Base-by-base conservation (phyloP, 2,329 filamentous ascomycete species). In the Furcasterigmium furcatum region DNA sequence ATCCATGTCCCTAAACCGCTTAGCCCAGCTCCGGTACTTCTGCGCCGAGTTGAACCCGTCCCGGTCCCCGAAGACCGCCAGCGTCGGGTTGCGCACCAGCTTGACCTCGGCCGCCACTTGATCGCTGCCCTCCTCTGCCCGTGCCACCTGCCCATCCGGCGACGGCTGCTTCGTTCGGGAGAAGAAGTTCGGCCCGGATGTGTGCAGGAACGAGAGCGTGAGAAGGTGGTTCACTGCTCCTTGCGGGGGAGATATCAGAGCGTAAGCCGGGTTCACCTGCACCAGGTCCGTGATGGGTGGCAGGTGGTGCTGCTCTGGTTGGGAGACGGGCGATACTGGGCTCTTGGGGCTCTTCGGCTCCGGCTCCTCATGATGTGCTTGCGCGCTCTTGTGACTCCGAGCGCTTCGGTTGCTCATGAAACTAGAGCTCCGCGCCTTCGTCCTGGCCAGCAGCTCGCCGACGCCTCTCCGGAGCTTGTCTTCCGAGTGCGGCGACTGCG, bases 61-160 rank as follows among this genome's bases (percentile, higher is more conserved):
- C 4, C 77, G 72, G 42, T 85, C 80, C 2, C 91, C 92, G 58
- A 84, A 95, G 0, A 95, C 64, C 1, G 81, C 83, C 27, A 96
- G 62, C 0, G 85, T 85, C 1, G 75, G 73, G 55, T 84, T 74
- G 2, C 66, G 61, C 2, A 79, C 65, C 41, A 88, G 67, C 56
- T 86, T 82, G 43, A 67, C 64, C 46, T 84, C 78, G 2, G 72
- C 70, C 39, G 44, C 30, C 14, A 41, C 40, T 19, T 45, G 38
- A 9, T 49, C 39, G 12, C 9, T 24, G n/a, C 6, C 34, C 48
- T 52, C 54, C 42, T 53, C 53, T 57, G 24, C 9, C 46, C 24
- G 24, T 27, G 24, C 39, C 35, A 38, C 53, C 57, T 38, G 32
- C 2, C 27, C 41, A 16, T 18, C 25, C 10, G 7, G 40, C 20